phyloP scores from a whole-genome alignment of 108 stramenopile genomes.

The Cyclostephanos tholiformis region DNA sequence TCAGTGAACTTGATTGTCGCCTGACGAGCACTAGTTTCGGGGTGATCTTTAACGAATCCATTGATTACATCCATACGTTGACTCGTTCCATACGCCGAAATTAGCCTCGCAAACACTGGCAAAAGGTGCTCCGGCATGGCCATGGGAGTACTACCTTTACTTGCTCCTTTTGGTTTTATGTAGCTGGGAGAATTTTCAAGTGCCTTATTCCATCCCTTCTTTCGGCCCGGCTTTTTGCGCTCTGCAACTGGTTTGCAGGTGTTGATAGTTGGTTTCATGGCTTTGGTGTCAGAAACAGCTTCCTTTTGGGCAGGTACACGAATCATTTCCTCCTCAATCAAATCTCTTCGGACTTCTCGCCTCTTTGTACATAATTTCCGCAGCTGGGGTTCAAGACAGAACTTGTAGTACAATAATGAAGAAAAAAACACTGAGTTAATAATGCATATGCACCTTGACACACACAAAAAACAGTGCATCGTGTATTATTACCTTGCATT shows the following conservation, averaged over 20 bases:
- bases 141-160: conserved; percentile 73
- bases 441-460: conserved; percentile 1
- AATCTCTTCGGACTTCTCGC: conserved; percentile 58
- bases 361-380: conserved; percentile 69
- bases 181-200: conserved; percentile 25
- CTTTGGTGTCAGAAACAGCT: conserved; percentile 34
- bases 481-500: conserved; percentile 54
- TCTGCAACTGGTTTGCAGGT: conserved; percentile 47
- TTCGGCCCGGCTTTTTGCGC: conserved; percentile 49
- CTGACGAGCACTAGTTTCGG: conserved; percentile 76
- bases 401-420: conserved; percentile 20
- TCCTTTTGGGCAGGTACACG: conserved; percentile 26
- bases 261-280: conserved; percentile 47
- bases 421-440: background rate
- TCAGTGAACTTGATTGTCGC: conserved; percentile 80
- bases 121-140: conserved; percentile 75
- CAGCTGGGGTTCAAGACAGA: conserved; percentile 58
- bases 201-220: conserved; percentile 47
- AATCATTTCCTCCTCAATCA: conserved; percentile 67
- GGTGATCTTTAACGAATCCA: conserved; percentile 77
- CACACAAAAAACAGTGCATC: background rate
- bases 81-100: conserved; percentile 72
- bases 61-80: conserved; percentile 78
- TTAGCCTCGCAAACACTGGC: conserved; percentile 79
- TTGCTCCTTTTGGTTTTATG: conserved; percentile 25